Evolutionary conservation across 1,139 yeast genomes (phyloP).

Genomic region (Lodderomyces beijingensis): DNA sequence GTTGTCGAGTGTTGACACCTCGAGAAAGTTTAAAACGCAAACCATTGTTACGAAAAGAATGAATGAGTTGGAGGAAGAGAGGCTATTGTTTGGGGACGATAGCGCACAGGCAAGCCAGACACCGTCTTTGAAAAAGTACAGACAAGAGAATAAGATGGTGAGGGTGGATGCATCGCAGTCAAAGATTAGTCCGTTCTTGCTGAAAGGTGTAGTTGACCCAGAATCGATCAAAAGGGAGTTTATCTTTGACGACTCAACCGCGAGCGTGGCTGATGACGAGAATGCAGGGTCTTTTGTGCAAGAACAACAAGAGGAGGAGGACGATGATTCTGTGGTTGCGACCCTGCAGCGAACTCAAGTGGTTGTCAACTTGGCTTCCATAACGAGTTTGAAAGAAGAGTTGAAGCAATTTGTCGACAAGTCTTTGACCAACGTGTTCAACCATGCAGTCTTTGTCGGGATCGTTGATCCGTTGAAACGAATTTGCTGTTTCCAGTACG

Average conservation of each 20-base stretch:
- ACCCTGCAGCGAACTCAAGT: slow-evolving; percentile 14
- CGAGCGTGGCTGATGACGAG: background rate
- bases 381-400: slow-evolving; percentile 48
- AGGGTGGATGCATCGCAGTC: slow-evolving; percentile 59
- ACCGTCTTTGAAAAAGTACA: slow-evolving; percentile 22
- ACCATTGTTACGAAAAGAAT: slow-evolving; percentile 33
- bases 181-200: slow-evolving; percentile 15
- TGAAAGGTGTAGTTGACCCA: slow-evolving; percentile 3
- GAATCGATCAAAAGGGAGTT: slow-evolving; percentile 8
- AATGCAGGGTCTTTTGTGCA: slow-evolving; percentile 4
- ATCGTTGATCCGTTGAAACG: slow-evolving; percentile 69
- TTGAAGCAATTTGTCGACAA: slow-evolving; percentile 46
- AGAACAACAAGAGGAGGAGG: slow-evolving; percentile 6
- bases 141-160: slow-evolving; percentile 63
- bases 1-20: slow-evolving; percentile 58
- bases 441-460: slow-evolving; percentile 75
- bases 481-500: slow-evolving; percentile 78
- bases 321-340: background rate
- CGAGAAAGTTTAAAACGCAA: slow-evolving; percentile 69
- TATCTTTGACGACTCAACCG: slow-evolving; percentile 4
- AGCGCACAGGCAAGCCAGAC: slow-evolving; percentile 8
- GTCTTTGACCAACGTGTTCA: slow-evolving; percentile 61
- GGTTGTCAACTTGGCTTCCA: slow-evolving; percentile 53
- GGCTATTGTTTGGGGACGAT: background rate
- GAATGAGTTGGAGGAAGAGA: slow-evolving; percentile 11